These are phyloP conservation scores for Mortierella sp. DNA, from an alignment of 371 early-diverging fungal genomes.

Conservation along the genomic window DNA sequence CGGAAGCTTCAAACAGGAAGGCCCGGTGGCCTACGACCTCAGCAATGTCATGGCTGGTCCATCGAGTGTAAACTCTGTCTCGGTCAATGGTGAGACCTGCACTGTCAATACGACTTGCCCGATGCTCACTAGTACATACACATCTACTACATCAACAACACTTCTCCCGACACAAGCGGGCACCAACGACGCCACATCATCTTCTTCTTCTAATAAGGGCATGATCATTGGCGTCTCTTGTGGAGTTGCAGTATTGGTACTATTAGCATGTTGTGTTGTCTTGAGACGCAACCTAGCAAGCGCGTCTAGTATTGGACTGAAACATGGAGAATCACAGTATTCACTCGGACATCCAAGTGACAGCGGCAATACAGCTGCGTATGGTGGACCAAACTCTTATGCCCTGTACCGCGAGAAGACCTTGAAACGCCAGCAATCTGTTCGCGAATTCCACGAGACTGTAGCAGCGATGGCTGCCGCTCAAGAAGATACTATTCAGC, in stretches of 20 bases:
- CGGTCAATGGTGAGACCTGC: slow-evolving; percentile 25
- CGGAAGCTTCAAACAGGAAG: neutral
- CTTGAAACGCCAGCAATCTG: slow-evolving; percentile 2
- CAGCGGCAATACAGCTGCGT: neutral
- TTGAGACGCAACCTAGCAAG: slow-evolving; percentile 8
- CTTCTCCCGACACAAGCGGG: neutral
- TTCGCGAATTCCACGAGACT: slow-evolving; percentile 2
- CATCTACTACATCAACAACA: neutral
- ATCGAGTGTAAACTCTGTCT: slow-evolving; percentile 1
- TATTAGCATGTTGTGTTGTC: slow-evolving; percentile 5
- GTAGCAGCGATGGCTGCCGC: neutral
- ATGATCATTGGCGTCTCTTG: slow-evolving; percentile 16
- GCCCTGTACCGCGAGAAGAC: slow-evolving; percentile 7
- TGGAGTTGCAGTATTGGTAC: neutral
- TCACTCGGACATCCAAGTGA: neutral
- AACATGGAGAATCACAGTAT: slow-evolving; percentile 2
- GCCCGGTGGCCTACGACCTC: neutral
- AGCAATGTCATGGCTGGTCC: neutral
- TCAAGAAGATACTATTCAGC: neutral
- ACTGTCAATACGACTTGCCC: neutral
- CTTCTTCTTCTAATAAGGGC: slow-evolving; percentile 6
- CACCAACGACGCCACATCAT: neutral
- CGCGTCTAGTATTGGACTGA: neutral
- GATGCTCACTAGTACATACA: neutral
- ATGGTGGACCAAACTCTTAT: slow-evolving; percentile 3